Conservation (phyloP, 371 early-diverging fungal species). For the Rhizomucor pusillus region DNA sequence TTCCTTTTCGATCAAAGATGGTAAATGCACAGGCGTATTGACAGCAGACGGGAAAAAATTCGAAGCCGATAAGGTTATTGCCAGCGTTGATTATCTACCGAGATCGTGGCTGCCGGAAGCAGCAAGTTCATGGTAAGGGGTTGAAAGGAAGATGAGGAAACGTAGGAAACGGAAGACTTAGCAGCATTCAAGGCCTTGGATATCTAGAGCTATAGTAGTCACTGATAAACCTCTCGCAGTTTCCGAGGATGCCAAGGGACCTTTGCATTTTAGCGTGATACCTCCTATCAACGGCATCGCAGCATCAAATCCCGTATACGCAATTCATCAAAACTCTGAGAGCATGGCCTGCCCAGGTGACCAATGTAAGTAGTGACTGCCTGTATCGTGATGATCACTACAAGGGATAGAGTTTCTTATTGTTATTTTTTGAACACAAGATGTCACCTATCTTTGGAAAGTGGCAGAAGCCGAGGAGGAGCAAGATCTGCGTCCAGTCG, state of each 20-base stretch:
- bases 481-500: slow-evolving; percentile 19
- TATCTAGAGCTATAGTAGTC: slow-evolving; percentile 52
- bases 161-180: neutral
- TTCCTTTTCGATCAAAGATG: slow-evolving; percentile 32
- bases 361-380: slow-evolving; percentile 46
- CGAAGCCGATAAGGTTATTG: slow-evolving; percentile 45
- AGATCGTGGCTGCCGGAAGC: slow-evolving; percentile 30
- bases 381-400: neutral
- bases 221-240: slow-evolving; percentile 38
- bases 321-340: slow-evolving; percentile 57
- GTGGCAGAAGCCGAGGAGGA: slow-evolving; percentile 22
- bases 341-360: slow-evolving; percentile 63
- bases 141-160: neutral
- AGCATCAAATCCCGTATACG: slow-evolving; percentile 33
- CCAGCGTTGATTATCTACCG: slow-evolving; percentile 54
- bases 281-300: slow-evolving; percentile 51
- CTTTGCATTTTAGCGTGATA: slow-evolving; percentile 54
- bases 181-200: slow-evolving; percentile 36
- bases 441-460: slow-evolving; percentile 34
- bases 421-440: neutral
- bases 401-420: neutral
- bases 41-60: slow-evolving; percentile 47
- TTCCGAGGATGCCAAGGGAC: slow-evolving; percentile 24
- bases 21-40: slow-evolving; percentile 40
- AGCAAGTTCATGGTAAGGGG: slow-evolving; percentile 22